Percentiles rank a stretch among this genome's conserved stretches.
Conservation (phyloP, 257 asterid genomes). For the Penstemon newberryi region DNA sequence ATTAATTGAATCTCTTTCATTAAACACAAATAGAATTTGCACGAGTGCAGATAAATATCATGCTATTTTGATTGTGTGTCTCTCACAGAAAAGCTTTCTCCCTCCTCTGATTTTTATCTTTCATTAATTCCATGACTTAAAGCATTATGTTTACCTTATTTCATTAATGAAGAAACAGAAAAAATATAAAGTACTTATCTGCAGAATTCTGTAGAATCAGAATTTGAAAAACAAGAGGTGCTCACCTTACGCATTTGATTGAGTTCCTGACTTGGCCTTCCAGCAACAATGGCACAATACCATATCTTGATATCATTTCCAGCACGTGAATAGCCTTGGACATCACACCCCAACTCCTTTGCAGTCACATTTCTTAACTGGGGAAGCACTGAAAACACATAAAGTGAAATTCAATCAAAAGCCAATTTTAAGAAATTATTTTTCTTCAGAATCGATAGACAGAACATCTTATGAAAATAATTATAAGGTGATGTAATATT, state of each 20-base stretch:
- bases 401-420: slow-evolving; percentile 24
- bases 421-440: not conserved
- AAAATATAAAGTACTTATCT: not conserved
- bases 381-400: slow-evolving; percentile 77
- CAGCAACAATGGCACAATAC: slow-evolving; percentile 93
- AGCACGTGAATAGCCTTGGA: slow-evolving; percentile 83
- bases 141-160: not conserved
- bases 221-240: slow-evolving; percentile 2
- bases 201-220: not conserved
- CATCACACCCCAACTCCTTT: slow-evolving; percentile 84
- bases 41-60: not conserved
- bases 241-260: slow-evolving; percentile 92
- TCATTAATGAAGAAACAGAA: not conserved
- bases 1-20: not conserved
- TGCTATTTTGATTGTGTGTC: not conserved
- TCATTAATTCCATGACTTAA: not conserved
- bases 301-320: slow-evolving; percentile 76
- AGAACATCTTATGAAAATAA: not conserved
- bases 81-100: not conserved
- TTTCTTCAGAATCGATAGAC: not conserved
- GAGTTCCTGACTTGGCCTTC: slow-evolving; percentile 88
- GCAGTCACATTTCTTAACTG: slow-evolving; percentile 87
- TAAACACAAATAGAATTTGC: not conserved
- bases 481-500: not conserved
- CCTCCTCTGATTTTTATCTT: not conserved